Evolutionary conservation across 306 rosid species (phyloP), one percentile per base, ranked within the genome.

Genomic region (Sphenostylis stenocarpa): DNA sequence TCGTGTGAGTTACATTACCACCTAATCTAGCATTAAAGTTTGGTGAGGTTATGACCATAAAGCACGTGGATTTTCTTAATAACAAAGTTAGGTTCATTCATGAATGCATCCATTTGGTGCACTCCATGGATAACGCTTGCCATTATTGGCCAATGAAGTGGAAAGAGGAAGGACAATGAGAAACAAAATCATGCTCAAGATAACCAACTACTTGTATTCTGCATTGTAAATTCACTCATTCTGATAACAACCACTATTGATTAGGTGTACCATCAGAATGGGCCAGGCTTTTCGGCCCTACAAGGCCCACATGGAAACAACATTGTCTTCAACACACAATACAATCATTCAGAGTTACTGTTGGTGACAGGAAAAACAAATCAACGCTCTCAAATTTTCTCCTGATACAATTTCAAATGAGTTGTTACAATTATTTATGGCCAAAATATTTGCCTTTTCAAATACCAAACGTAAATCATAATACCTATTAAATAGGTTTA

Each of bases 51-150:
- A 41, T 12, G 28, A 9, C 15, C 29, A 19, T 48, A 66, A 63
- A 52, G 72, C 77, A 49, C 57, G 61, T 75, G 78, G 13, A 48
- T 71, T 80, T 64, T 21, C 77, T 73, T 60, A 10, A n/a, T 26
- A 11, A 15, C 14, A 15, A 72, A 69, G 86, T 76, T 71, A 71
- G 77, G 55, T 24, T 72, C 76, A 56, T 83, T 44, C 58, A 86
- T 73, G 76, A 68, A 86, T 73, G 83, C 72, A 38, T 38, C 75
- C 77, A 44, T 36, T 63, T 77, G 61, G 44, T 45, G 65, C 28
- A 15, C n/a, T 76, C 66, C 44, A 17, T 53, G 43, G 43, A 74
- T 48, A 77, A 63, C 43, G 4, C 29, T 21, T 39, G 13, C 49
- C 72, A 76, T 76, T 31, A 61, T 82, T 79, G 80, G 26, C 57